Percentiles rank a stretch among this genome's conserved stretches.
Conservation (phyloP, 1,284 basidiomycete genomes). For the Leccinum pachyderme region DNA sequence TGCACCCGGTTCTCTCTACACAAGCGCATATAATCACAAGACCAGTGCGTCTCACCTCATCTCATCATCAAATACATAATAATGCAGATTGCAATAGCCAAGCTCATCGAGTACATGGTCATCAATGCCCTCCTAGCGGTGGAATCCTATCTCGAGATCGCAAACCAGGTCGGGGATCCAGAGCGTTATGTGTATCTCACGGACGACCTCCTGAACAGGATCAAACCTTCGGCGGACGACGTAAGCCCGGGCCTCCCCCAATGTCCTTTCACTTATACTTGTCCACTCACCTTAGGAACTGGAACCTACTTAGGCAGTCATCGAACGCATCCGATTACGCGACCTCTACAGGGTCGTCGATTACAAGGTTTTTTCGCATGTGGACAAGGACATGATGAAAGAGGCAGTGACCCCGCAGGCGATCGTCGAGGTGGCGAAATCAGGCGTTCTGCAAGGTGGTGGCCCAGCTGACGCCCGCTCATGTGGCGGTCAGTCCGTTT, state of each 20-base stretch:
- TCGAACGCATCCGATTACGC: slow-evolving; percentile 57
- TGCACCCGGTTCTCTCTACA: slow-evolving; percentile 71
- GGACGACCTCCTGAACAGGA: slow-evolving; percentile 59
- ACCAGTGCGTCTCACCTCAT: slow-evolving; percentile 48
- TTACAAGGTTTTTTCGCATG: too few species aligned
- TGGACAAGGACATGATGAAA: too few species aligned
- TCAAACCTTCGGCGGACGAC: slow-evolving; percentile 48
- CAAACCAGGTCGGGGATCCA: slow-evolving; percentile 54
- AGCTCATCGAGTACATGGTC: slow-evolving; percentile 77
- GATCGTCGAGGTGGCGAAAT: too few species aligned
- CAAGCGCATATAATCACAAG: slow-evolving; percentile 76
- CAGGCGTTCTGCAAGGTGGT: too few species aligned
- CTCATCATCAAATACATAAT: not conserved
- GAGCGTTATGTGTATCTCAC: slow-evolving; percentile 61
- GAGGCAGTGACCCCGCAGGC: too few species aligned
- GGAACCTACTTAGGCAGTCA: slow-evolving; percentile 52
- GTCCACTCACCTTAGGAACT: slow-evolving; percentile 50
- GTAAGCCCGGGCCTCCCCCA: slow-evolving; percentile 39
- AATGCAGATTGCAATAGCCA: slow-evolving; percentile 41
- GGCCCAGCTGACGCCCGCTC: too few species aligned
- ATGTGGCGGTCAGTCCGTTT: too few species aligned
- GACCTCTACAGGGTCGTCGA: slow-evolving; percentile 72
- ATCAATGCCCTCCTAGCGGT: slow-evolving; percentile 68
- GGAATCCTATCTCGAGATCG: slow-evolving; percentile 60
- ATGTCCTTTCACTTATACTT: not conserved